phyloP scores from a whole-genome alignment of 768 basidiomycete genomes.

The Auricularia auricula-judae region DNA sequence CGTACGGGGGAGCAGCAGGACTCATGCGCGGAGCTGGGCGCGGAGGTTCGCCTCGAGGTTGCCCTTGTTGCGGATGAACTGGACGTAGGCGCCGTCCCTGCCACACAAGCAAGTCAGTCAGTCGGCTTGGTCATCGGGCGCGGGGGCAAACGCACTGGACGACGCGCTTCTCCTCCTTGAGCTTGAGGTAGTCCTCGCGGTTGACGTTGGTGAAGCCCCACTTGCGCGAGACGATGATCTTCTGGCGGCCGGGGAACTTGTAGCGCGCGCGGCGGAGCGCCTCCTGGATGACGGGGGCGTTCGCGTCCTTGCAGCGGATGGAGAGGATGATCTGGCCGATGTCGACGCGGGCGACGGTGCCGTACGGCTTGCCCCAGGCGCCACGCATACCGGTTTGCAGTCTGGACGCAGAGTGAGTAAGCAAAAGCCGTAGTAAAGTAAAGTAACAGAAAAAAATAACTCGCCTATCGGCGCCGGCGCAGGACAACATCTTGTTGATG shows the following conservation, averaged over 20 bases:
- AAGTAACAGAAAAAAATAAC: slow-evolving; percentile 12
- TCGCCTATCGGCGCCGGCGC: slow-evolving; percentile 95
- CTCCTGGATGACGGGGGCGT: slow-evolving; percentile 85
- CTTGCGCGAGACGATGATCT: slow-evolving; percentile 94
- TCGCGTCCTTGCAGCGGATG: slow-evolving; percentile 84
- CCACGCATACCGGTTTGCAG: slow-evolving; percentile 98
- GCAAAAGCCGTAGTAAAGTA: not conserved
- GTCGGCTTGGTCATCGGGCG: slow-evolving; percentile 1
- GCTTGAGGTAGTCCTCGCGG: slow-evolving; percentile 76
- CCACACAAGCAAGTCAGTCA: not conserved
- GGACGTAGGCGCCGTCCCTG: slow-evolving; percentile 91
- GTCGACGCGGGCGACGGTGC: slow-evolving; percentile 90
- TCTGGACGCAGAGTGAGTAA: slow-evolving; percentile 23
- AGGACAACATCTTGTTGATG: slow-evolving; percentile 99
- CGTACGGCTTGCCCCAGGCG: slow-evolving; percentile 98
- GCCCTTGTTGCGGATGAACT: slow-evolving; percentile 86
- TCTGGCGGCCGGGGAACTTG: slow-evolving; percentile 99
- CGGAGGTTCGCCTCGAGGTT: slow-evolving; percentile 77
- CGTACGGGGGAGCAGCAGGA: slow-evolving; percentile 14
- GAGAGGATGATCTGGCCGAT: slow-evolving; percentile 92
- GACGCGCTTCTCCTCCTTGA: slow-evolving; percentile 86
- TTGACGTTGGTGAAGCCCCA: slow-evolving; percentile 98
- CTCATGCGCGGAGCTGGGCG: slow-evolving; percentile 63
- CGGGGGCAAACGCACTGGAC: slow-evolving; percentile 51
- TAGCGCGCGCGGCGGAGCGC: slow-evolving; percentile 95